Percentiles rank a stretch among this genome's conserved stretches.
phyloP scores from a whole-genome alignment of 108 stramenopile genomes.

The Stephanodiscus triporus region DNA sequence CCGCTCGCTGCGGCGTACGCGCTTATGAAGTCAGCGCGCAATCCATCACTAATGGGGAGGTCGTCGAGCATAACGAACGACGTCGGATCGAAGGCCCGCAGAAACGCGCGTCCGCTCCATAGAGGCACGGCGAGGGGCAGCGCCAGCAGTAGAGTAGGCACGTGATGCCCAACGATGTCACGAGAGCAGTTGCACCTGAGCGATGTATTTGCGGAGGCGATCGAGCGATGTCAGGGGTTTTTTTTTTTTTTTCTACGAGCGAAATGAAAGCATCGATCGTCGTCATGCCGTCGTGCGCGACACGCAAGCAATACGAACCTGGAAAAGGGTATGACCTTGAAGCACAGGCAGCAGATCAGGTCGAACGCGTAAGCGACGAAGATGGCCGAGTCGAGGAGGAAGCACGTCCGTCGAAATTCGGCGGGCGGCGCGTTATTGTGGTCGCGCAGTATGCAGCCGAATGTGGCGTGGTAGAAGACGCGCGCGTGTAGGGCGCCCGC shows the following conservation, averaged over 20 bases:
- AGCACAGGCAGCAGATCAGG: slow-evolving; percentile 16
- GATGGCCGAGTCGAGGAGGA: slow-evolving; percentile 12
- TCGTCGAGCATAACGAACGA: slow-evolving; percentile 7
- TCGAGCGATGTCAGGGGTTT: too few species aligned
- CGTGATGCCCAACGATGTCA: slow-evolving; percentile 28
- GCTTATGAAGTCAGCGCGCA: slow-evolving; percentile 10
- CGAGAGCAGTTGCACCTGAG: slow-evolving; percentile 21
- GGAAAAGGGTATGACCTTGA: slow-evolving; percentile 32
- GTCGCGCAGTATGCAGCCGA: slow-evolving; percentile 8
- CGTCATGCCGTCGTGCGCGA: too few species aligned
- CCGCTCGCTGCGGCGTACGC: slow-evolving; percentile 12
- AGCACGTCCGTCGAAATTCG: background rate
- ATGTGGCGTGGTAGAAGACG: slow-evolving; percentile 24
- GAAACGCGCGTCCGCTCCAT: slow-evolving; percentile 4
- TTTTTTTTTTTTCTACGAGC: too few species aligned
- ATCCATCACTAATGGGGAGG: background rate
- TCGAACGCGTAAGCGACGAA: slow-evolving; percentile 38
- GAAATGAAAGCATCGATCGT: too few species aligned
- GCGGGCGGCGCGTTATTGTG: background rate
- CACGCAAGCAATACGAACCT: too few species aligned
- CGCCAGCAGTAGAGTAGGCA: slow-evolving; percentile 19
- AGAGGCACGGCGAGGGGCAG: slow-evolving; percentile 17
- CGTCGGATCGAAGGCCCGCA: background rate
- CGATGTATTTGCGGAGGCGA: too few species aligned
- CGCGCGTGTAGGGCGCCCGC: slow-evolving; percentile 18